These are phyloP conservation scores for Rubia tinctorum DNA, from an alignment of 305 asterid species.

Conservation along the genomic window DNA sequence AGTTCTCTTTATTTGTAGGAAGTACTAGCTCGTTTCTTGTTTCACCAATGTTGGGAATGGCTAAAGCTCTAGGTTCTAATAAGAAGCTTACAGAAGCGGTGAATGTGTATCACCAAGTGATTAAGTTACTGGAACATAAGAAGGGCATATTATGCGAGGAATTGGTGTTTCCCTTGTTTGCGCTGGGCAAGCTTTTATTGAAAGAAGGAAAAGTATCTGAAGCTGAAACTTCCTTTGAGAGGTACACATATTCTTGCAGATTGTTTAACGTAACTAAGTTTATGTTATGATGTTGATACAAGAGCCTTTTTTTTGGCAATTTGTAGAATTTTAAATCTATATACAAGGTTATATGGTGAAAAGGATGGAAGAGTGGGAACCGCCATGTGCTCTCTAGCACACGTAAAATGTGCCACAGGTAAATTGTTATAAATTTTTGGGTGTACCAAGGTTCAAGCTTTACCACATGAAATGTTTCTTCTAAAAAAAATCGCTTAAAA, in stretches of 20 bases:
- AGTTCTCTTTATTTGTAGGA: conserved; percentile 40
- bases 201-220: conserved; percentile 63
- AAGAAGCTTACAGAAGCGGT: conserved; percentile 61
- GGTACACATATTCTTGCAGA: conserved; percentile 36
- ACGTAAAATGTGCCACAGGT: conserved; percentile 90
- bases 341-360: conserved; percentile 56
- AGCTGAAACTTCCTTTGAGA: conserved; percentile 59
- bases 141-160: conserved; percentile 51
- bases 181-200: conserved; percentile 66
- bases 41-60: conserved; percentile 75
- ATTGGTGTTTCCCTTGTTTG: conserved; percentile 56
- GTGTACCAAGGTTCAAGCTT: background rate
- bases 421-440: conserved; percentile 5
- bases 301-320: conserved; percentile 21
- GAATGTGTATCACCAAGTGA: conserved; percentile 50
- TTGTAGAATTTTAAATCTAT: conserved; percentile 56
- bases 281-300: conserved; percentile 13
- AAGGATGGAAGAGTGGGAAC: conserved; percentile 77
- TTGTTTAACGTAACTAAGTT: conserved; percentile 8
- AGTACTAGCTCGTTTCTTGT: conserved; percentile 47
- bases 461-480: background rate
- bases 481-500: background rate
- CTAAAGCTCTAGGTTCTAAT: conserved; percentile 49
- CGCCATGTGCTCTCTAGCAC: conserved; percentile 85
- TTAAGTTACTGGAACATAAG: conserved; percentile 46